phyloP scores from a whole-genome alignment of 495 filamentous ascomycete species.

The Apiosordaria backusii region DNA sequence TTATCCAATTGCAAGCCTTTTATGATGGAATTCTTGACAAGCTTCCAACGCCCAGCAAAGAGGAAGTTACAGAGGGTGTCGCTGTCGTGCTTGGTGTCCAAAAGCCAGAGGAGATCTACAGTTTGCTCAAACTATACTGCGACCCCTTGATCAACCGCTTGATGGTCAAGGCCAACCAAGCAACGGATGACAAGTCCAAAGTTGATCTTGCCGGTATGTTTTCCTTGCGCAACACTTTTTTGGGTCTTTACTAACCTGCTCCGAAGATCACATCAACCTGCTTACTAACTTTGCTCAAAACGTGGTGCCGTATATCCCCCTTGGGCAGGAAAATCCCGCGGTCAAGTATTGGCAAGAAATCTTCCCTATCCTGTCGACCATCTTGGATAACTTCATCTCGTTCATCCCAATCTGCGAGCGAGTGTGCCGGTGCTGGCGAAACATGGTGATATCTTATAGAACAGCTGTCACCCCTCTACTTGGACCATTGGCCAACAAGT shows the following conservation, averaged over 20 bases:
- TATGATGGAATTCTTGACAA: slow-evolving; percentile 84
- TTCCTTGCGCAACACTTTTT: not conserved
- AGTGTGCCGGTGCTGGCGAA: slow-evolving; percentile 89
- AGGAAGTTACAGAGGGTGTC: slow-evolving; percentile 93
- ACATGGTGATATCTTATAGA: slow-evolving; percentile 93
- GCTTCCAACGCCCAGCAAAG: slow-evolving; percentile 78
- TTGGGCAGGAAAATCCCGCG: slow-evolving; percentile 74
- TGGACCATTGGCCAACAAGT: slow-evolving; percentile 77
- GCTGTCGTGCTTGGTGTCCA: slow-evolving; percentile 87
- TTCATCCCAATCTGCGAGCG: slow-evolving; percentile 88
- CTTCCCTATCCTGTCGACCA: slow-evolving; percentile 76
- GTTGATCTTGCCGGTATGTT: slow-evolving; percentile 74
- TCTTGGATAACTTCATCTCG: slow-evolving; percentile 78
- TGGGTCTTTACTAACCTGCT: slow-evolving; percentile 28
- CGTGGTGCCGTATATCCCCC: slow-evolving; percentile 71
- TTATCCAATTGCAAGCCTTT: slow-evolving; percentile 81
- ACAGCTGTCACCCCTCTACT: slow-evolving; percentile 83
- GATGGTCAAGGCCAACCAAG: slow-evolving; percentile 81
- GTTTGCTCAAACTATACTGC: slow-evolving; percentile 85
- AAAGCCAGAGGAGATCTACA: slow-evolving; percentile 72
- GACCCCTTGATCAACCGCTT: slow-evolving; percentile 84
- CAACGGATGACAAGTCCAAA: slow-evolving; percentile 74
- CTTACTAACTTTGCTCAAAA: slow-evolving; percentile 84
- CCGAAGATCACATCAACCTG: slow-evolving; percentile 75
- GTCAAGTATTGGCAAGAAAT: slow-evolving; percentile 96